Base-by-base conservation (phyloP, 1,284 basidiomycete genomes). In the Ustilago loliicola region DNA sequence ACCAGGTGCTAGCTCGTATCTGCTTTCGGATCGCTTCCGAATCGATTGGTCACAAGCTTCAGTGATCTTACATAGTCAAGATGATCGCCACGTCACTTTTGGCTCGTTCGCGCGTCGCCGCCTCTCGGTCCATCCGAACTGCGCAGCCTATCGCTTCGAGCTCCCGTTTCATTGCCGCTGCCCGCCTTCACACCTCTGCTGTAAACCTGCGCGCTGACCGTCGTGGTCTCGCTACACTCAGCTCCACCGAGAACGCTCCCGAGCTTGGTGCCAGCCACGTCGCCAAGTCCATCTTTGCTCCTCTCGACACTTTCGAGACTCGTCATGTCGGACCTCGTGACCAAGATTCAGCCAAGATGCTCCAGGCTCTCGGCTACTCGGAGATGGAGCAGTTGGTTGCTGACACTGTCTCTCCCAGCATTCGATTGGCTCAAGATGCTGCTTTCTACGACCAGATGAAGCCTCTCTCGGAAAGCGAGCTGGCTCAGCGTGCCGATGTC, bases 401-500 rank as follows among this genome's bases (percentile, higher is more conserved):
- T 36, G 80, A 85, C 54, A 83, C 84, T 11, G 79, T 85, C 47
- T 84, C 84, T 15, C 57, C 69, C 38, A 77, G 73, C 29, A 81
- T 85, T 29, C 61, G 77, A 7, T 90, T 97, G 53, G 87, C 91
- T 11, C 83, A 90, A 34, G 85, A 90, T 57, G 87, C 89, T 34
- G 89, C 95, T 73, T 91, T 89, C 84, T 90, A 94, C 81, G 88
- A 89, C 29, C 89, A 72, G 54, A 81, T 85, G 52, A 78, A 71
- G 34, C 74, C 93, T 0, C 89, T 94, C 67, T 94, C 93, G 86
- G 97, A 99, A 88, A 91, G 92, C 17, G 93, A 99, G 88, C 89
- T 99, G 47, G 89, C 92, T 61, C 88, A 89, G 50, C 89, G 94
- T 59, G 95, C 93, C 2, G 92, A 91, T 83, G 90, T 91, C 81